Conservation (phyloP, 139 green algal genomes). For the Chlorella sp. region DNA sequence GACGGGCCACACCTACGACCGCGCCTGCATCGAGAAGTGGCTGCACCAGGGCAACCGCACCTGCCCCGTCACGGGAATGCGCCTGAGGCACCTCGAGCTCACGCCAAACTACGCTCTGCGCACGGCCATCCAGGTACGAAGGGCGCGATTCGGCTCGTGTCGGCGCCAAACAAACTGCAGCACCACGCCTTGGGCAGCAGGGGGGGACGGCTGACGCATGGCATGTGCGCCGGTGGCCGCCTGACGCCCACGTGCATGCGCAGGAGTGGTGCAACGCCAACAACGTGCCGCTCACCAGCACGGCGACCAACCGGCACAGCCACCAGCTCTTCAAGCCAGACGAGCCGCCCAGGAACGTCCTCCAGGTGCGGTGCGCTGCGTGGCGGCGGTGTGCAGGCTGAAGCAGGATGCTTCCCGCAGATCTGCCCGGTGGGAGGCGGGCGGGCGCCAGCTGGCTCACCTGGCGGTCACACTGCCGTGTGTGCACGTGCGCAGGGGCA, state of each 20-base stretch:
- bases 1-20: slow-evolving; percentile 92
- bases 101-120: slow-evolving; percentile 88
- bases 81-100: slow-evolving; percentile 83
- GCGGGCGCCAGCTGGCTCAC: too few relatives aligned
- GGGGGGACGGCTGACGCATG: too few relatives aligned
- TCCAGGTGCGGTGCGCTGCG: slow-evolving; percentile 55
- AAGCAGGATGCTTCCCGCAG: too few relatives aligned
- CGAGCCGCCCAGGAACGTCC: slow-evolving; percentile 60
- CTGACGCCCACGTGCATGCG: background rate
- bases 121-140: slow-evolving; percentile 69
- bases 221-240: too few relatives aligned
- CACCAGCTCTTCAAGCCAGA: slow-evolving; percentile 30
- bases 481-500: slow-evolving; percentile 85
- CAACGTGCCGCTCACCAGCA: slow-evolving; percentile 42
- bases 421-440: too few relatives aligned
- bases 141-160: too few relatives aligned
- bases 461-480: too few relatives aligned
- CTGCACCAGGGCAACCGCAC: slow-evolving; percentile 79
- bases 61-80: slow-evolving; percentile 86
- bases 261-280: slow-evolving; percentile 74
- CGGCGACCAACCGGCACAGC: background rate
- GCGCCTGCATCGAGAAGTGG: slow-evolving; percentile 85
- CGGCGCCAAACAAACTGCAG: too few relatives aligned
- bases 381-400: too few relatives aligned
- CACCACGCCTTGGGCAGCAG: too few relatives aligned